Percentiles rank a stretch among this genome's conserved stretches.
Evolutionary conservation across 371 early-diverging fungal species (phyloP).

Genomic region (Syncephalastrum sp.): DNA sequence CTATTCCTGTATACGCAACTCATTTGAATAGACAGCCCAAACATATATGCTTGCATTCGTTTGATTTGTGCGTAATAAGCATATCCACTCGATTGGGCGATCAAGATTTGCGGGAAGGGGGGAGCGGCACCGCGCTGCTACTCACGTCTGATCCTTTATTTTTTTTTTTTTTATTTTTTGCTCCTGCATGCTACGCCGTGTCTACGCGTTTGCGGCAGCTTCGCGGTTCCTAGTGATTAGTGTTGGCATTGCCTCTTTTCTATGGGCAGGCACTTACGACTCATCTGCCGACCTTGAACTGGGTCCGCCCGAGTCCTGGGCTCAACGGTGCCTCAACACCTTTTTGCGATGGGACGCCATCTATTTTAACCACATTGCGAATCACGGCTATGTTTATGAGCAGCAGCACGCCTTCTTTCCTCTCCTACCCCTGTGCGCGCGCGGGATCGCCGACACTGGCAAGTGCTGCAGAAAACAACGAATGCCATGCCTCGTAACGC

Average conservation of each 20-base stretch:
- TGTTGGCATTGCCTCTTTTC: slow-evolving; percentile 21
- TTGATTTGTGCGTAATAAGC: too few species aligned
- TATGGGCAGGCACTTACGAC: slow-evolving; percentile 37
- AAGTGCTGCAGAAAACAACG: slow-evolving; percentile 5
- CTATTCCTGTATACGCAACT: too few species aligned
- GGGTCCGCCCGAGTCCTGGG: slow-evolving; percentile 6
- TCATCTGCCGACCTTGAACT: slow-evolving; percentile 41
- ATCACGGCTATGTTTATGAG: slow-evolving; percentile 83
- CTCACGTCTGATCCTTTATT: too few species aligned
- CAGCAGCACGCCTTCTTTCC: slow-evolving; percentile 95
- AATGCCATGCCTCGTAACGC: not conserved
- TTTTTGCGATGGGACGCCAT: slow-evolving; percentile 93
- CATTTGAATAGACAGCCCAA: too few species aligned
- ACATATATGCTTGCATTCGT: too few species aligned
- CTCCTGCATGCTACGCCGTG: slow-evolving; percentile 2
- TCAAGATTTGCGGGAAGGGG: too few species aligned
- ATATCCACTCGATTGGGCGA: too few species aligned
- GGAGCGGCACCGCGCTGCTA: too few species aligned
- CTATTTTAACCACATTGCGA: slow-evolving; percentile 83
- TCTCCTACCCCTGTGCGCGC: slow-evolving; percentile 66
- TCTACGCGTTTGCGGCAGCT: slow-evolving; percentile 30
- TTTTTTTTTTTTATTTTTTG: too few species aligned
- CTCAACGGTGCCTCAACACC: slow-evolving; percentile 28
- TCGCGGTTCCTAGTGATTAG: slow-evolving; percentile 24
- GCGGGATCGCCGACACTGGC: slow-evolving; percentile 50